These are phyloP conservation scores for Rosa multiflora DNA, from an alignment of 306 rosid genomes.

Conservation along the genomic window DNA sequence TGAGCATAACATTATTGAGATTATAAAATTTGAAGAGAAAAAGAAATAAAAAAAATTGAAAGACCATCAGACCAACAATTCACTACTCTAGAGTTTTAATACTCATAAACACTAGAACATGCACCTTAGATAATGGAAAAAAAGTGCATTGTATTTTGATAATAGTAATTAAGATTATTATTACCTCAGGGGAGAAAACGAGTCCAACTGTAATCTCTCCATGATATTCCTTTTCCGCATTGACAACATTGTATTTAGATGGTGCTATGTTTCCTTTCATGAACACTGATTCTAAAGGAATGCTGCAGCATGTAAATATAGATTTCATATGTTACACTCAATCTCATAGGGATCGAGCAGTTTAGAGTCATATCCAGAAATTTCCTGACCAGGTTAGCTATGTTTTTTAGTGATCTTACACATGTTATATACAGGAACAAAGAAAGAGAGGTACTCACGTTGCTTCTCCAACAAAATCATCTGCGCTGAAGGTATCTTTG, in stretches of 20 bases:
- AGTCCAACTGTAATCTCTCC: constrained; percentile 62
- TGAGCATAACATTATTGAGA: too few relatives aligned
- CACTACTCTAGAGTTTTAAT: background rate
- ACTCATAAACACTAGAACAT: background rate
- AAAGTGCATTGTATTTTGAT: background rate
- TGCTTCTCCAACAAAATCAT: constrained; percentile 68
- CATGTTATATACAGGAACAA: background rate
- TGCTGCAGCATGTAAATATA: constrained; percentile 33
- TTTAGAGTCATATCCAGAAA: too few relatives aligned
- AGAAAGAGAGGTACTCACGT: constrained; percentile 39
- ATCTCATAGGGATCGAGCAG: background rate
- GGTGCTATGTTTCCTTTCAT: constrained; percentile 49
- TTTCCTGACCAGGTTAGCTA: background rate
- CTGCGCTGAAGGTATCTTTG: constrained; percentile 39
- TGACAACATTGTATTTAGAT: constrained; percentile 55
- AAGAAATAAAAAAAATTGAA: background rate
- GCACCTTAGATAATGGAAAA: background rate
- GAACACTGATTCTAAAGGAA: constrained; percentile 50
- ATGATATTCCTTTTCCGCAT: constrained; percentile 34
- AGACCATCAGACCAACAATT: background rate
- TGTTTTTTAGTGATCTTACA: background rate
- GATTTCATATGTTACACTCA: background rate
- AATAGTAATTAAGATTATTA: background rate
- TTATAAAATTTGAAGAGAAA: too few relatives aligned
- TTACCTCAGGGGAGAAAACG: constrained; percentile 36